A percentile compares a stretch with the other conserved stretches of the same genome.
Evolutionary conservation across 2,329 filamentous ascomycete genomes (phyloP).

Genomic region (Thielaviopsis euricoi): DNA sequence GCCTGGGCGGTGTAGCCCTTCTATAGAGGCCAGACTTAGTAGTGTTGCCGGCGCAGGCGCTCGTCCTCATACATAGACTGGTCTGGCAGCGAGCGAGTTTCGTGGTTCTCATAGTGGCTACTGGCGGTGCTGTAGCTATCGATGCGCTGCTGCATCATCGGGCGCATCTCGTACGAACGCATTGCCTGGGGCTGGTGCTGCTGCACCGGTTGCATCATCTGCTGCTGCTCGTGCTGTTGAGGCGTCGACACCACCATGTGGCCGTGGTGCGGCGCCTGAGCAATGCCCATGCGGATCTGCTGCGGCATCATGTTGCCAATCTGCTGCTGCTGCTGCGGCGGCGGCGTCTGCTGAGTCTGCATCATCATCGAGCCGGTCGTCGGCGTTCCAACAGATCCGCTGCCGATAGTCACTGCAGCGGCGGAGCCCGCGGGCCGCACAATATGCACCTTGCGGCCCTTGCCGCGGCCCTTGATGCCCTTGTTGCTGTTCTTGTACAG

Average conservation of each 20-base stretch:
- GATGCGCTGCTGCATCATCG: neutral
- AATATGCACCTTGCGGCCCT: conserved; percentile 49
- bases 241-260: neutral
- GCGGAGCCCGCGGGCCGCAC: conserved; percentile 14
- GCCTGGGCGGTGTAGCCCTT: too few relatives aligned
- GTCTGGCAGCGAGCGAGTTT: neutral
- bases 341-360: too few relatives aligned
- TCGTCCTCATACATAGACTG: conserved; percentile 4
- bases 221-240: neutral
- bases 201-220: neutral
- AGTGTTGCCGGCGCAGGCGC: conserved; percentile 2
- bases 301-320: neutral
- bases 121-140: neutral
- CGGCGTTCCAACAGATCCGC: too few relatives aligned
- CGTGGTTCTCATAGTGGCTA: neutral
- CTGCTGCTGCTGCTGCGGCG: too few relatives aligned
- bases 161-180: neutral
- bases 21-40: too few relatives aligned
- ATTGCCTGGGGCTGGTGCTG: neutral
- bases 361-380: too few relatives aligned
- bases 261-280: neutral
- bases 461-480: conserved; percentile 90
- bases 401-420: neutral
- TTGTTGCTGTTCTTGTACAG: conserved; percentile 99
- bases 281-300: neutral